Evolutionary conservation across 352 stramenopile genomes (phyloP).

Genomic region (Pythium myriotylum): DNA sequence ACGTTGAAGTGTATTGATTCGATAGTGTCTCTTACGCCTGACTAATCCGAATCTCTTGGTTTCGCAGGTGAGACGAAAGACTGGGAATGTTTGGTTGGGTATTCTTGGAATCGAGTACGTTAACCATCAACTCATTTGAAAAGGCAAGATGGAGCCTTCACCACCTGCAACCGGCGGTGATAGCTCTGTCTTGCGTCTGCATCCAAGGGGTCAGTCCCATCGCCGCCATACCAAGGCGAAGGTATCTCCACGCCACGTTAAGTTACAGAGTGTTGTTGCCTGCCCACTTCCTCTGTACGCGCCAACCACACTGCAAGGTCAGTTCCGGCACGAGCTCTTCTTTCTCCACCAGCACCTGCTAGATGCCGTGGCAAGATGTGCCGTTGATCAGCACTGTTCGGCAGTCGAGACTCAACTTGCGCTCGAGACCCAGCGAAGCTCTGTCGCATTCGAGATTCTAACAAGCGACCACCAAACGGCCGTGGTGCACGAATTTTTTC

Average conservation of each 20-base stretch:
- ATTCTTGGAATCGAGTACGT: constrained; percentile 8
- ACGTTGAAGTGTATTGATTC: too few relatives aligned
- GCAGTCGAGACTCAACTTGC: not conserved
- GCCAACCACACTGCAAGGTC: constrained; percentile 36
- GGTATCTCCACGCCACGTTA: constrained; percentile 35
- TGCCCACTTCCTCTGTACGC: constrained; percentile 14
- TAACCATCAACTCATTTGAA: too few relatives aligned
- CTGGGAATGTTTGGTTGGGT: not conserved
- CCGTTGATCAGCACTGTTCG: constrained; percentile 5
- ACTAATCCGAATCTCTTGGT: too few relatives aligned
- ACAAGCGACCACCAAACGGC: constrained; percentile 72
- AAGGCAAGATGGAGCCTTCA: constrained; percentile 18
- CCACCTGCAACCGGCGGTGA: not conserved
- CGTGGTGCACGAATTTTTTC: constrained; percentile 65
- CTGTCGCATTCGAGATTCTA: constrained; percentile 52
- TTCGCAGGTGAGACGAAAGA: too few relatives aligned
- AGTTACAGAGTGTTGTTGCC: constrained; percentile 30
- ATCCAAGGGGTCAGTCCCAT: constrained; percentile 7
- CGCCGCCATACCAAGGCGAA: constrained; percentile 14
- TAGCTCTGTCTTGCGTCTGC: not conserved
- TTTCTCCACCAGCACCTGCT: constrained; percentile 69
- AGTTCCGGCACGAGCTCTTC: constrained; percentile 67
- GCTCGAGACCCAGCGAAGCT: constrained; percentile 23
- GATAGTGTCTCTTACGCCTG: too few relatives aligned
- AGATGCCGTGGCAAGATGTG: constrained; percentile 33